Conservation (phyloP, 345 rosid species). For the Eucalyptus caleyi region DNA sequence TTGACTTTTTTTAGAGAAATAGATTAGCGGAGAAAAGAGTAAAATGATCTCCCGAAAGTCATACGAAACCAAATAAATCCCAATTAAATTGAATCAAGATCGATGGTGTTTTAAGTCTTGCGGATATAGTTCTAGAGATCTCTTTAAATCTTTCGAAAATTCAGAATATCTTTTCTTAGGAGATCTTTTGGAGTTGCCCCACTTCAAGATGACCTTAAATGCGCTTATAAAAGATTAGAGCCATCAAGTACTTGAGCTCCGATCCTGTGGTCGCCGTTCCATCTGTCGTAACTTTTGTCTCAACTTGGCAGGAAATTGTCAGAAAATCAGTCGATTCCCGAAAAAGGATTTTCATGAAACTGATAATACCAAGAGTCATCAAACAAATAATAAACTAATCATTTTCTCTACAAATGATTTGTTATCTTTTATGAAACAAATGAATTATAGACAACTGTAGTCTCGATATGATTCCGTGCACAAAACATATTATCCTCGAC, state of each 20-base stretch:
- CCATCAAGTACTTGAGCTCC: background rate
- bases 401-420: too few species aligned
- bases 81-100: background rate
- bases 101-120: background rate
- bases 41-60: background rate
- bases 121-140: background rate
- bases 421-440: too few species aligned
- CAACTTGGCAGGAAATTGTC: background rate
- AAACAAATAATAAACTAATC: too few species aligned
- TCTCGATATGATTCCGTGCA: background rate
- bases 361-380: background rate
- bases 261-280: background rate
- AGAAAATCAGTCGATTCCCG: background rate
- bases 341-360: background rate
- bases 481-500: background rate
- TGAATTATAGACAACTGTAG: background rate
- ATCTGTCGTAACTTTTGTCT: background rate
- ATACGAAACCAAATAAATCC: background rate
- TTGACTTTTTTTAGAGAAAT: background rate
- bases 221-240: background rate
- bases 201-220: background rate
- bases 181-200: background rate
- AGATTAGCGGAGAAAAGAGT: background rate
- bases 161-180: background rate
- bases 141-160: background rate